A percentile compares a stretch with the other conserved stretches of the same genome.
Evolutionary conservation across 2,329 filamentous ascomycete genomes (phyloP).

Genomic region (Ophiosphaerella korrae): DNA sequence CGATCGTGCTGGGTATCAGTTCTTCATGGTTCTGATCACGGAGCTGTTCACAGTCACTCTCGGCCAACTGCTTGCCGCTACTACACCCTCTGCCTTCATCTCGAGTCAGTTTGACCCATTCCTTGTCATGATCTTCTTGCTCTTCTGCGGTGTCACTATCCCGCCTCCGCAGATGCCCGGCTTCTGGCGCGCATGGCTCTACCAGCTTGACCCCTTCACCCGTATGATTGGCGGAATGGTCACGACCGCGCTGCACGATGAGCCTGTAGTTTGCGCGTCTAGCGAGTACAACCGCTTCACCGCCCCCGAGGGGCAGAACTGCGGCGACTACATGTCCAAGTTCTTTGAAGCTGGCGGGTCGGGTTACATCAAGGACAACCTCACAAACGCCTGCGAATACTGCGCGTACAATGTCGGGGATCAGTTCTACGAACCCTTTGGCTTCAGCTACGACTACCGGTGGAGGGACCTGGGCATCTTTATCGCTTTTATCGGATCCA

Average conservation of each 20-base stretch:
- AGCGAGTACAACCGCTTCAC: conserved; percentile 71
- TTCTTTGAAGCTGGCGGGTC: conserved; percentile 72
- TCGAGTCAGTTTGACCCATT: conserved; percentile 76
- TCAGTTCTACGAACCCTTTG: conserved; percentile 74
- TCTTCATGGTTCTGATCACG: conserved; percentile 81
- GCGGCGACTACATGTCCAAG: conserved; percentile 73
- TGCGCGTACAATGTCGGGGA: conserved; percentile 82
- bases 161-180: conserved; percentile 75
- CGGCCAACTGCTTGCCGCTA: conserved; percentile 71
- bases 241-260: conserved; percentile 73
- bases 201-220: conserved; percentile 82
- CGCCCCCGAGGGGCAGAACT: conserved; percentile 68
- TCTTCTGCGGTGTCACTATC: conserved; percentile 89
- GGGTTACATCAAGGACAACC: conserved; percentile 73
- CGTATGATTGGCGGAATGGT: conserved; percentile 81
- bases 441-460: conserved; percentile 68
- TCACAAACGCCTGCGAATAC: conserved; percentile 73
- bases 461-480: conserved; percentile 87
- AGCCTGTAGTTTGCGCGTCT: conserved; percentile 64
- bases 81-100: conserved; percentile 80
- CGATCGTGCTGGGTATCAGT: conserved; percentile 79
- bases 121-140: conserved; percentile 72
- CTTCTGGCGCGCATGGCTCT: conserved; percentile 82
- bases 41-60: conserved; percentile 84
- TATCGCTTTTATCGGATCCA: conserved; percentile 75